Base-by-base conservation (phyloP, 2,329 filamentous ascomycete species). In the Xylaria sp. region DNA sequence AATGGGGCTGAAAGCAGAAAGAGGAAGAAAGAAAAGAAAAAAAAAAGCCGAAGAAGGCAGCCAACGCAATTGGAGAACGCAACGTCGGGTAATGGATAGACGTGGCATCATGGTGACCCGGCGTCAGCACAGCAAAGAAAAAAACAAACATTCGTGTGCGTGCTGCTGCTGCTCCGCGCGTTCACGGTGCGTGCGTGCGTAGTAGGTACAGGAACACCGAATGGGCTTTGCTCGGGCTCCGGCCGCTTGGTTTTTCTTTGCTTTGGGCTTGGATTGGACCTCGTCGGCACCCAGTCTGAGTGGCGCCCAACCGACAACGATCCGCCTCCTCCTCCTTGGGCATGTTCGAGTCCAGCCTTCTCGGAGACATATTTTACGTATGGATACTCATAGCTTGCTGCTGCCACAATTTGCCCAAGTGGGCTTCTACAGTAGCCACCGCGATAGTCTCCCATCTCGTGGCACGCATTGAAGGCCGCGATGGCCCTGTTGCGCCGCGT, bases 21-120 rank as follows among this genome's bases (percentile, higher is more conserved):
- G 23, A 30, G 23, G 5, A 30, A 30, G 23, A 30, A 30, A 30
- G 23, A 30, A 30, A 30, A 30, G 23, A 30, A 30, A 5, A 30
- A 30, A 30, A 30, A 30, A 30, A 30, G 23, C 23, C 23, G 23
- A 30, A 30, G 23, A 30, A 37, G 37, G 35, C 54, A 52, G 58
- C 55, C 58, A 59, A 55, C 54, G 49, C 35, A 54, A 48, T 34
- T 51, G 19, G 59, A 48, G 61, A 54, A 62, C 57, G 57, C 52
- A 62, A 60, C 62, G 56, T 44, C 59, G 60, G 64, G 60, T 49
- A 53, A 55, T 55, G 60, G 60, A 63, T 61, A 67, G 68, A 69
- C 67, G 67, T 69, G 68, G 67, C 67, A 69, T 66, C 59, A 63
- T 66, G 65, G 57, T 52, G 57, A 55, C 54, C 64, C 59, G 64